phyloP scores from a whole-genome alignment of 495 filamentous ascomycete species.

The Penicillium daleae region DNA sequence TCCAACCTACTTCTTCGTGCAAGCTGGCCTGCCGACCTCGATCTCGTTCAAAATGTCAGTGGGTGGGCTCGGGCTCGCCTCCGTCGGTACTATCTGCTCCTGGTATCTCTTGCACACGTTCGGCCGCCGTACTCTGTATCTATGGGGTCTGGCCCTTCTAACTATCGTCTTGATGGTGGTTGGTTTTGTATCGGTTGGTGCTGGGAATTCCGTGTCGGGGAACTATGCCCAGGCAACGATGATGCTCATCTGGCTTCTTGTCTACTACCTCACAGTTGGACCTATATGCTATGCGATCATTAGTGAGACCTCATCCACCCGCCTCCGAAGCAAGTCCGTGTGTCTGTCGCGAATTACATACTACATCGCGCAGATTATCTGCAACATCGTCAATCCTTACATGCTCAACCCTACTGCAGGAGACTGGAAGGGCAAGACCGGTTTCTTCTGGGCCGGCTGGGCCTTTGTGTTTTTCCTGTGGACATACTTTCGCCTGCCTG shows the following conservation, averaged over 20 bases:
- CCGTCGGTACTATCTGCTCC: constrained; percentile 53
- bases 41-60: constrained; percentile 34
- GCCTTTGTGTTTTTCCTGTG: constrained; percentile 34
- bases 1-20: constrained; percentile 49
- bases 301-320: constrained; percentile 42
- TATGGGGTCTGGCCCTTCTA: constrained; percentile 49
- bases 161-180: constrained; percentile 47
- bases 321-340: constrained; percentile 44
- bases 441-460: constrained; percentile 41
- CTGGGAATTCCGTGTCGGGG: constrained; percentile 19
- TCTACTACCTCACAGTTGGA: constrained; percentile 47
- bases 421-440: constrained; percentile 46
- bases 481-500: constrained; percentile 46
- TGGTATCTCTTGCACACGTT: constrained; percentile 54
- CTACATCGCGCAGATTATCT: constrained; percentile 37
- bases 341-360: constrained; percentile 39
- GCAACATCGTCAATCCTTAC: constrained; percentile 36
- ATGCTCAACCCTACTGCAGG: constrained; percentile 44
- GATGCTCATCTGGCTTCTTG: constrained; percentile 45
- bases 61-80: constrained; percentile 49
- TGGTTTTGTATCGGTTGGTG: constrained; percentile 38
- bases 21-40: constrained; percentile 36
- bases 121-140: constrained; percentile 57
- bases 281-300: constrained; percentile 44
- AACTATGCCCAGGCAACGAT: constrained; percentile 38